phyloP scores from a whole-genome alignment of 2,329 filamentous ascomycete species.

The Aspergillus quadrilineatus region DNA sequence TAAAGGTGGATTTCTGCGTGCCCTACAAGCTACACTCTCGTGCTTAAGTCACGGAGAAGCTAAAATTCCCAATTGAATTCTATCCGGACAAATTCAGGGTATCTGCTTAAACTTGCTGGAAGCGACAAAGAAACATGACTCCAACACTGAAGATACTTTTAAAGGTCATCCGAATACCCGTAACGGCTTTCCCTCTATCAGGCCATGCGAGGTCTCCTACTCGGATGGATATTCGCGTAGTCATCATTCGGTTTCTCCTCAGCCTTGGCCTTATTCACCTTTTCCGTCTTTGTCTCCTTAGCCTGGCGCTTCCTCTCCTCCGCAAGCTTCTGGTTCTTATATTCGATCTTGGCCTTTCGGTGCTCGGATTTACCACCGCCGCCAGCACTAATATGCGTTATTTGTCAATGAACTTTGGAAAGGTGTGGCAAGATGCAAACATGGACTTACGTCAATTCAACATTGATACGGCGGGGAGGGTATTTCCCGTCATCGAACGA shows the following conservation, averaged over 20 bases:
- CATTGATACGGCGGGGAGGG: constrained; percentile 74
- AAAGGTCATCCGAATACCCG: background rate
- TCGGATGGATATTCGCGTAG: constrained; percentile 45
- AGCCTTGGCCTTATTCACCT: constrained; percentile 32
- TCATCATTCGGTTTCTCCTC: constrained; percentile 24
- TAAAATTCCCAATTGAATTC: constrained; percentile 2
- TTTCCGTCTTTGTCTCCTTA: constrained; percentile 50
- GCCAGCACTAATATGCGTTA: constrained; percentile 60
- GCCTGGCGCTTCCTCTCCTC: constrained; percentile 60
- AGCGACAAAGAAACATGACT: background rate
- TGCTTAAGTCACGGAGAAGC: background rate
- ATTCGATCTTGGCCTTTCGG: constrained; percentile 72
- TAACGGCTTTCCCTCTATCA: background rate
- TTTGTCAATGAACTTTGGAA: background rate
- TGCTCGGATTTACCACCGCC: constrained; percentile 74
- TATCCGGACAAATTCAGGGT: constrained; percentile 2
- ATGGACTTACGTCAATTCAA: constrained; percentile 75
- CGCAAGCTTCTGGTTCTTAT: constrained; percentile 82
- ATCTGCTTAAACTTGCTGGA: constrained; percentile 8
- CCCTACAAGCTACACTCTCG: background rate
- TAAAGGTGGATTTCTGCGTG: background rate
- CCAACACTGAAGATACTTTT: background rate
- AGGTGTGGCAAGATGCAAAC: background rate
- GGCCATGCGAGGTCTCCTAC: constrained; percentile 40
- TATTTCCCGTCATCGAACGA: constrained; percentile 62